phyloP scores from a whole-genome alignment of 768 basidiomycete species.

The Termitomyces titanicus region DNA sequence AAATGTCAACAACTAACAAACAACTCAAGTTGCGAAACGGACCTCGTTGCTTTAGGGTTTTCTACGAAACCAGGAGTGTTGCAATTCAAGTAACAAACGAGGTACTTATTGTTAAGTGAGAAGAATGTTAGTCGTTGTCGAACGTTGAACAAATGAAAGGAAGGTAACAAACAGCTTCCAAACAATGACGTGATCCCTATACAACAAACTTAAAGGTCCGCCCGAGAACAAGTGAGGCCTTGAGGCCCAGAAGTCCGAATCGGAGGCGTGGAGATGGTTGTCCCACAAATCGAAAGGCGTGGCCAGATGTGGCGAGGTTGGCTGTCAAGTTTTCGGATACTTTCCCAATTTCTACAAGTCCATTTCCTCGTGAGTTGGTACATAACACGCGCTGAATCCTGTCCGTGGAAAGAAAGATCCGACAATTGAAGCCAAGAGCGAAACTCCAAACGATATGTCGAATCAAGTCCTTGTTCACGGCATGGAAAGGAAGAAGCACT shows the following conservation, averaged over 20 bases:
- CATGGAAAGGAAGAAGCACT: background rate
- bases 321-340: background rate
- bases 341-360: background rate
- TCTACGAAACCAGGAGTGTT: background rate
- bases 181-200: too few species aligned
- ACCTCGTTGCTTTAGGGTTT: slow-evolving; percentile 1
- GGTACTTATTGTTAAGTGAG: background rate
- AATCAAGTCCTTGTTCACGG: background rate
- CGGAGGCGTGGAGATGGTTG: slow-evolving; percentile 1
- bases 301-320: slow-evolving; percentile 7
- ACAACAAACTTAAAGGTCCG: background rate
- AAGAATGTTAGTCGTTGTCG: background rate
- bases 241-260: slow-evolving; percentile 1
- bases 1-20: background rate
- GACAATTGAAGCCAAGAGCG: background rate
- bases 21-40: background rate
- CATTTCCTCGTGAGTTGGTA: background rate
- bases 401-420: background rate
- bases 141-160: background rate
- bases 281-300: slow-evolving; percentile 2
- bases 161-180: too few species aligned
- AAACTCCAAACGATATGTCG: background rate
- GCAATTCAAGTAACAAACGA: background rate
- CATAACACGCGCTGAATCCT: background rate
- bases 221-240: background rate